Evolutionary conservation across 495 filamentous ascomycete genomes (phyloP), one percentile per base, ranked within the genome.

Genomic region (Trichoderma orchidacearum): DNA sequence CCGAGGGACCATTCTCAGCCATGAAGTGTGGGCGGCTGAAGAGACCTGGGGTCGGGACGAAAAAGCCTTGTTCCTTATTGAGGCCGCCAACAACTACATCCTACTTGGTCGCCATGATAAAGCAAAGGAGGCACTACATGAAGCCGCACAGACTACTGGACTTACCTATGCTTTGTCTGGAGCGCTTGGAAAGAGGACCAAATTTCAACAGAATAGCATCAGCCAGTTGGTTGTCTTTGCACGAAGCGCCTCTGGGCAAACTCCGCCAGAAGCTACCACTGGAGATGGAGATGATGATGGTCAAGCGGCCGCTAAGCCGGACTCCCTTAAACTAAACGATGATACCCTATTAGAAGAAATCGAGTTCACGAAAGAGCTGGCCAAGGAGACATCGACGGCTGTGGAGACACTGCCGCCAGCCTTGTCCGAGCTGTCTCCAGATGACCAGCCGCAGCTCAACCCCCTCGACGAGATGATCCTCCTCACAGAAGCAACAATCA

Each of bases 201-300:
- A 85, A 64, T 99, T 87, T 64, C 93, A 99, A 69, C 79, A 93
- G 58, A 87, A 84, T 21, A 89, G 90, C 62, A 84, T 83, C 61
- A 95, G 87, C 61, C 93, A 97, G 68, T 76, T 99, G 13, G 87
- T 99, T 2, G 90, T 99, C 9, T 69, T 97, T 32, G 93, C 94
- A 0, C 87, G 82, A 66, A 96, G 90, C 65, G 66, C 65, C 1
- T 70, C 68, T 9, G 62, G 30, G 3, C 28, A 53, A 23, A 17
- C 23, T 27, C 4, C 28, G 13, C 34, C 54, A 3, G 56, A 32
- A 13, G 32, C 50, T 9, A 17, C 50, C 51, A 29, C 38, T n/a
- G 50, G 9, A 3, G 36, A 38, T 3, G 15, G 13, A 1, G 30
- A 5, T 3, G 57, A 54, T 28, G 62, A 51, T 9, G 56, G 25